phyloP scores from a whole-genome alignment of 2,329 filamentous ascomycete species.

The Colletotrichum shisoi region DNA sequence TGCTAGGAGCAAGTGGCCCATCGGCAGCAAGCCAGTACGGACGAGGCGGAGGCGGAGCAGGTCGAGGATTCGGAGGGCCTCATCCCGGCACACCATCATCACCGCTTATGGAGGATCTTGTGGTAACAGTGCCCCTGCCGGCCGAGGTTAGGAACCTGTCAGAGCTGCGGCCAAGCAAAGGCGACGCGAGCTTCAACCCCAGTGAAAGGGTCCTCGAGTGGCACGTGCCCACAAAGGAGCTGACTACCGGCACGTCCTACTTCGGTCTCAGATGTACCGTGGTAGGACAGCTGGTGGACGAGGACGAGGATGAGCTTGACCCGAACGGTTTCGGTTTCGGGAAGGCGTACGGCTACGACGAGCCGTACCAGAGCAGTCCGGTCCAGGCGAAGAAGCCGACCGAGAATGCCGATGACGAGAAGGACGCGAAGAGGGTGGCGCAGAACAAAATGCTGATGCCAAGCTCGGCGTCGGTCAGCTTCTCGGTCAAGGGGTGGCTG shows the following conservation, averaged over 20 bases:
- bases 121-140: constrained; percentile 81
- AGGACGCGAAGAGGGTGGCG: constrained; percentile 65
- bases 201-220: constrained; percentile 79
- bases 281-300: constrained; percentile 67
- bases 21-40: constrained; percentile 50
- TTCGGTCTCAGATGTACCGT: constrained; percentile 83
- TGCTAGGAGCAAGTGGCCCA: constrained; percentile 55
- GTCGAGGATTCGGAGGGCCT: constrained; percentile 55
- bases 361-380: constrained; percentile 62
- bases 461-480: constrained; percentile 76
- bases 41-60: constrained; percentile 49
- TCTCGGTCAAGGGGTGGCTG: constrained; percentile 73
- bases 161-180: constrained; percentile 80
- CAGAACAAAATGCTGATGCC: constrained; percentile 83
- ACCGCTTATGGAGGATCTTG: constrained; percentile 76
- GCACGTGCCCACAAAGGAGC: constrained; percentile 80
- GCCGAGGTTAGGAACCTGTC: constrained; percentile 80
- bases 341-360: constrained; percentile 62
- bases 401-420: constrained; percentile 51
- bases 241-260: constrained; percentile 69
- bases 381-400: constrained; percentile 48
- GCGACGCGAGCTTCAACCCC: constrained; percentile 82
- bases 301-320: constrained; percentile 59
- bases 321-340: constrained; percentile 62
- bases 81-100: constrained; percentile 64